Evolutionary conservation across 495 filamentous ascomycete genomes (phyloP), one percentile per base, ranked within the genome.

Genomic region (Rhizodiscina lignyota): DNA sequence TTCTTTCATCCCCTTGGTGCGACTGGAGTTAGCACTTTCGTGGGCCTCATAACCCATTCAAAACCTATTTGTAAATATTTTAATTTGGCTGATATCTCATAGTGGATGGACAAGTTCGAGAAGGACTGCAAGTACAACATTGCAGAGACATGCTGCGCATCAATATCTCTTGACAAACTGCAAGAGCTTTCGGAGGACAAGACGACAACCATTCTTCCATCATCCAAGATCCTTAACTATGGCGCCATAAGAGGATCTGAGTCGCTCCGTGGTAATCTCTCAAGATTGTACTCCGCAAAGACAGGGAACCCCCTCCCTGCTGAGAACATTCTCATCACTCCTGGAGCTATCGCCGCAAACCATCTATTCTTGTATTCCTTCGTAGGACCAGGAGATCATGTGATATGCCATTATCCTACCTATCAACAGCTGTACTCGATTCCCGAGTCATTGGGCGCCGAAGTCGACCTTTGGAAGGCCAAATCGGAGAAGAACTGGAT

Each of bases 31-130:
- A n/a, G n/a, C n/a, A n/a, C n/a, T n/a, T n/a, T n/a, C n/a, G n/a
- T n/a, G n/a, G n/a, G n/a, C n/a, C n/a, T n/a, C n/a, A n/a, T n/a
- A n/a, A n/a, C n/a, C n/a, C n/a, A n/a, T n/a, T n/a, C n/a, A n/a
- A n/a, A n/a, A n/a, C n/a, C n/a, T n/a, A n/a, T n/a, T n/a, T n/a
- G n/a, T n/a, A n/a, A n/a, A n/a, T n/a, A n/a, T n/a, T n/a, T n/a
- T n/a, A n/a, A n/a, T n/a, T n/a, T n/a, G n/a, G n/a, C n/a, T n/a
- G n/a, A n/a, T n/a, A 32, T 18, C 30, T 32, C 6, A 27, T 36
- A 91, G 73, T 94, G 84, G 83, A 92, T 94, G 84, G 79, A 89
- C 64, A 60, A 67, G 35, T 74, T 85, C 53, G 83, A 94, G 45
- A 68, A 51, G 5, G 75, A 66, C 3, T 74, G 73, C 11, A 76